A percentile compares a stretch with the other conserved stretches of the same genome.
phyloP scores from a whole-genome alignment of 1,284 basidiomycete genomes.

The Earliella scabrosa region DNA sequence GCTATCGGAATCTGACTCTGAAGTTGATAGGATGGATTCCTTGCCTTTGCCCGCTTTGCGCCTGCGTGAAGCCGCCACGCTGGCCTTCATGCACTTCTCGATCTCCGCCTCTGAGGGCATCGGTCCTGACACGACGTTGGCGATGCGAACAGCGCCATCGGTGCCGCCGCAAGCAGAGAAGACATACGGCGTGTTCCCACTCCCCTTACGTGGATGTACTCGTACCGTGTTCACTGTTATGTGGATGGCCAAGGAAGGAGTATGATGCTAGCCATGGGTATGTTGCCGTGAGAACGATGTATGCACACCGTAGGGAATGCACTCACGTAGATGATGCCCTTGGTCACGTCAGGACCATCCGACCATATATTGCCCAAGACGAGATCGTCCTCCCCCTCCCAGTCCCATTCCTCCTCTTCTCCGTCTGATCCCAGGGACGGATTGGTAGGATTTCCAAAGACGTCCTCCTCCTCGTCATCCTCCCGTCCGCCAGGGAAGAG shows the following conservation, averaged over 20 bases:
- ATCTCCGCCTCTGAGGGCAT: constrained; percentile 4
- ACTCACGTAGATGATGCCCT: constrained; percentile 66
- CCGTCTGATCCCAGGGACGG: constrained; percentile 31
- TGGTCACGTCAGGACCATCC: constrained; percentile 46
- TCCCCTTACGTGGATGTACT: constrained; percentile 54
- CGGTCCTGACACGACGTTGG: constrained; percentile 24
- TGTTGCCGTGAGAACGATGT: not conserved
- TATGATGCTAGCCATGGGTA: constrained; percentile 51
- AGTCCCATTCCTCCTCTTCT: constrained; percentile 49
- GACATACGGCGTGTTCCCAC: constrained; percentile 60
- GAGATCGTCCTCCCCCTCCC: constrained; percentile 70
- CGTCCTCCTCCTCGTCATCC: constrained; percentile 28
- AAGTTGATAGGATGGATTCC: too few species aligned
- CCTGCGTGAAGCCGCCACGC: not conserved
- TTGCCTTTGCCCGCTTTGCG: not conserved
- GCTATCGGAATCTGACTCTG: too few species aligned
- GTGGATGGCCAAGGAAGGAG: constrained; percentile 54
- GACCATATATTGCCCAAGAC: constrained; percentile 62
- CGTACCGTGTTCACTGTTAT: constrained; percentile 58
- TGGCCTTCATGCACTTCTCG: constrained; percentile 5
- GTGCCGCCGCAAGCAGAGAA: constrained; percentile 53
- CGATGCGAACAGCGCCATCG: constrained; percentile 27
- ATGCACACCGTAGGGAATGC: not conserved
- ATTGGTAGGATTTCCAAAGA: constrained; percentile 4
- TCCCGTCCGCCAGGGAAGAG: constrained; percentile 38